phyloP scores from a whole-genome alignment of 2,329 filamentous ascomycete genomes.

The Cryphonectria carpinicola region DNA sequence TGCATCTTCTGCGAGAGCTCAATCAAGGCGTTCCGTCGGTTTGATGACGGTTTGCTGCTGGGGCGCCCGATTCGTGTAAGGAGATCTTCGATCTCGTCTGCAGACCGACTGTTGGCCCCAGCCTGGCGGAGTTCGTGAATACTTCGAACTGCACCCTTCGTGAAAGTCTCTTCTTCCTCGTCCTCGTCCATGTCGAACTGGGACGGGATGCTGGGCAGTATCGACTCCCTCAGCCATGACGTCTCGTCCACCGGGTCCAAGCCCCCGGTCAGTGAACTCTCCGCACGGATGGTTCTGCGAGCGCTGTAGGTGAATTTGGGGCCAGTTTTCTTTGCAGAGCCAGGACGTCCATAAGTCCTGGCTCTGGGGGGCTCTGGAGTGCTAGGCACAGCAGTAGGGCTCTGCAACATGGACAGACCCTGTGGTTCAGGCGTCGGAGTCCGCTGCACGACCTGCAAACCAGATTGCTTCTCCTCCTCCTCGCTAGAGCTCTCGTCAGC shows the following conservation, averaged over 20 bases:
- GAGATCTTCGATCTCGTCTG: conserved; percentile 68
- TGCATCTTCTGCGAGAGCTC: conserved; percentile 64
- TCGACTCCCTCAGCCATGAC: conserved; percentile 32
- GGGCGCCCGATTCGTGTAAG: conserved; percentile 63
- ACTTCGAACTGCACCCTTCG: conserved; percentile 59
- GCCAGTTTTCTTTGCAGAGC: conserved; percentile 36
- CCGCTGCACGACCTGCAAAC: conserved; percentile 23
- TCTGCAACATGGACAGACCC: conserved; percentile 18
- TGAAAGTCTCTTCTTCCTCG: conserved; percentile 45
- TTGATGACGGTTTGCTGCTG: conserved; percentile 49
- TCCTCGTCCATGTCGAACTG: conserved; percentile 46
- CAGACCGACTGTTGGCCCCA: conserved; percentile 67
- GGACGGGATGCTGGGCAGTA: conserved; percentile 33
- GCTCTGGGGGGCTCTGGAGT: conserved; percentile 29
- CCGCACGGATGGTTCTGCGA: conserved; percentile 41
- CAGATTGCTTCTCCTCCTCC: conserved; percentile 30
- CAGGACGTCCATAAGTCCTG: conserved; percentile 32
- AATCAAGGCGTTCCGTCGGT: conserved; percentile 61
- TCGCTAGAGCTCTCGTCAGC: conserved; percentile 40
- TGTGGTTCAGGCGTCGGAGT: conserved; percentile 28
- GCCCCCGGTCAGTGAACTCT: conserved; percentile 21
- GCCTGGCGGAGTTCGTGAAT: conserved; percentile 69
- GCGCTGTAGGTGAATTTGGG: conserved; percentile 46
- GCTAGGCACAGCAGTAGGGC: conserved; percentile 32
- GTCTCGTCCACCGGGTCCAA: conserved; percentile 28